Evolutionary conservation across 305 asterid genomes (phyloP).

Genomic region (Fraxinus angustifolia): DNA sequence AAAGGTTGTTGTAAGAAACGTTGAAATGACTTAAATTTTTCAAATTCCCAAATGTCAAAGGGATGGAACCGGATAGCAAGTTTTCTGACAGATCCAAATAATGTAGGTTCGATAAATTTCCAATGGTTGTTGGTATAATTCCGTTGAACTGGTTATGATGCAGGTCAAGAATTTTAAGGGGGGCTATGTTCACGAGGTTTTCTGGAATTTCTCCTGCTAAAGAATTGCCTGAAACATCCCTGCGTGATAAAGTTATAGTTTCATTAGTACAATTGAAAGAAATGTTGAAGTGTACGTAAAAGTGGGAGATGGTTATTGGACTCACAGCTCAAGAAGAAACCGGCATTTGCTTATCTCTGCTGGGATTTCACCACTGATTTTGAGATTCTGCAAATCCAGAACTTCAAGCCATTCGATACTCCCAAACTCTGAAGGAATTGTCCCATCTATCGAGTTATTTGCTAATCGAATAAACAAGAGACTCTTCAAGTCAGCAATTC

Average conservation of each 20-base stretch:
- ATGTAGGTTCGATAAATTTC: constrained; percentile 59
- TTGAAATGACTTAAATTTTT: constrained; percentile 58
- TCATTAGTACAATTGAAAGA: constrained; percentile 11
- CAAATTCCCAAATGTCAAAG: constrained; percentile 48
- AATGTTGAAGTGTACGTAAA: background rate
- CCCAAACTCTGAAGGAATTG: constrained; percentile 64
- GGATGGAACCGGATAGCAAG: constrained; percentile 53
- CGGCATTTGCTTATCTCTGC: constrained; percentile 61
- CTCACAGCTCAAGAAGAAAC: constrained; percentile 87
- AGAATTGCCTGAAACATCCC: constrained; percentile 69
- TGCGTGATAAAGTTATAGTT: constrained; percentile 30
- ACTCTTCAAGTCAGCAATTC: constrained; percentile 46
- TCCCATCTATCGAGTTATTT: constrained; percentile 60
- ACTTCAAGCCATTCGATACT: constrained; percentile 78
- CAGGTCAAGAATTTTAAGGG: constrained; percentile 65
- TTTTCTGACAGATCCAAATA: constrained; percentile 68
- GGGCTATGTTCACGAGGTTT: constrained; percentile 56
- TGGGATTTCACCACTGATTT: constrained; percentile 67
- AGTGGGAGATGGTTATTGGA: constrained; percentile 15
- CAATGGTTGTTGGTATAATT: constrained; percentile 58
- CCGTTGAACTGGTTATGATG: constrained; percentile 61
- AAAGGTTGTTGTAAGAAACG: constrained; percentile 71
- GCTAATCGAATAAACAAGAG: constrained; percentile 63
- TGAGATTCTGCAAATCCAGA: constrained; percentile 65
- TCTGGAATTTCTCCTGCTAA: constrained; percentile 58